A percentile compares a stretch with the other conserved stretches of the same genome.
Evolutionary conservation across 2,329 filamentous ascomycete genomes (phyloP).

Genomic region (Cladosporium phlei): DNA sequence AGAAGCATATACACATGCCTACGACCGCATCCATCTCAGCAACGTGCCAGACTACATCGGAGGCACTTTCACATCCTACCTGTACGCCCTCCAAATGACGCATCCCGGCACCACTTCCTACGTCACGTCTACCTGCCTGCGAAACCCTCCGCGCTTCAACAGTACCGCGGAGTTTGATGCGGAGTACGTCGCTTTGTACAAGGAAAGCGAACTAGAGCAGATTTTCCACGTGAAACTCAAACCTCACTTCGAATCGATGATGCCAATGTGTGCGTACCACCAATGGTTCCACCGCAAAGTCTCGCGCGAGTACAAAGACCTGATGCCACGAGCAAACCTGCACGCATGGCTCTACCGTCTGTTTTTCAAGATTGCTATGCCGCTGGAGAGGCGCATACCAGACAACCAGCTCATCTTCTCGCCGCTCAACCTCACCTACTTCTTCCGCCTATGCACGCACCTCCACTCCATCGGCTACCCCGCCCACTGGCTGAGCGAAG

Average conservation of each 20-base stretch:
- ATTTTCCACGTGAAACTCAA: too few relatives aligned
- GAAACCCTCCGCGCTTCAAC: slow-evolving; percentile 5
- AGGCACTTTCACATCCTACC: slow-evolving; percentile 1
- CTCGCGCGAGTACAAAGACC: too few relatives aligned
- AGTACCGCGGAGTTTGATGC: slow-evolving; percentile 1
- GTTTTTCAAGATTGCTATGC: slow-evolving; percentile 15
- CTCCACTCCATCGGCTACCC: slow-evolving; percentile 16
- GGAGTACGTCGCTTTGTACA: slow-evolving; percentile 8
- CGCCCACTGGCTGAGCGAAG: slow-evolving; percentile 15
- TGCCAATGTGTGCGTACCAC: too few relatives aligned
- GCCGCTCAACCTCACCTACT: slow-evolving; percentile 18
- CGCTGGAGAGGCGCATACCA: neutral
- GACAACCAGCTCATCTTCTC: slow-evolving; percentile 12
- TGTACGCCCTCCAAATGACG: slow-evolving; percentile 6
- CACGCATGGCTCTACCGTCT: slow-evolving; percentile 12
- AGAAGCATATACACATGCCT: slow-evolving; percentile 1
- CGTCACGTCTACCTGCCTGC: slow-evolving; percentile 13
- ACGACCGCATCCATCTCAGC: slow-evolving; percentile 7
- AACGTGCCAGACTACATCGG: slow-evolving; percentile 13
- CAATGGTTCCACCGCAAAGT: too few relatives aligned
- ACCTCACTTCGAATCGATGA: too few relatives aligned
- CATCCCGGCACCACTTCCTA: neutral
- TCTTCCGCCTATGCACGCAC: slow-evolving; percentile 15
- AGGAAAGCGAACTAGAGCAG: neutral
- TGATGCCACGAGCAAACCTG: slow-evolving; percentile 3